phyloP scores from a whole-genome alignment of 1,284 basidiomycete genomes.

The Paramarasmius palmivorus region DNA sequence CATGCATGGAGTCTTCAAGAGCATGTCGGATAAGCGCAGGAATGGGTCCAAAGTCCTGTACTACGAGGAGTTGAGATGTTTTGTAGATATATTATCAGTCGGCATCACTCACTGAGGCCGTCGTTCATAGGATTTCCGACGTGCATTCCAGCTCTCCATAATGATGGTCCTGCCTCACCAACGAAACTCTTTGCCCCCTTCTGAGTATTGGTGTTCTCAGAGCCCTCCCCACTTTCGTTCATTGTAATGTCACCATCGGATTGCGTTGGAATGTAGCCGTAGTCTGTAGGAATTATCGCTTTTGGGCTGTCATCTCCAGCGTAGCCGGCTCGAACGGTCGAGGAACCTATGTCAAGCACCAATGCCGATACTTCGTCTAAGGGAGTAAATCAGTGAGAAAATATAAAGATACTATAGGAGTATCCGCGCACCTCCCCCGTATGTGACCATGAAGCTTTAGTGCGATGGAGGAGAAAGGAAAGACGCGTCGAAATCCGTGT shows the following conservation, averaged over 20 bases:
- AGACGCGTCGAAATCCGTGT: conserved; percentile 8
- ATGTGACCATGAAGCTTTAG: conserved; percentile 56
- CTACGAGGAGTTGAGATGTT: conserved; percentile 38
- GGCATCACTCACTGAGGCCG: conserved; percentile 70
- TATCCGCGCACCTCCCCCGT: conserved; percentile 64
- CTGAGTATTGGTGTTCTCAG: conserved; percentile 22
- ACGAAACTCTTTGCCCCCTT: conserved; percentile 75
- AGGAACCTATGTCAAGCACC: conserved; percentile 92
- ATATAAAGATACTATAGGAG: neutral
- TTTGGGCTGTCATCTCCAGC: conserved; percentile 98
- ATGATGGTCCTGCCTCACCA: conserved; percentile 89
- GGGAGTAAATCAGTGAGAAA: conserved; percentile 2
- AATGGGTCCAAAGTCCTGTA: conserved; percentile 79
- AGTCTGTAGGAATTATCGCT: conserved; percentile 87
- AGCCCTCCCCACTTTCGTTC: conserved; percentile 44
- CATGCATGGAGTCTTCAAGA: conserved; percentile 73
- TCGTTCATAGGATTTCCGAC: conserved; percentile 84
- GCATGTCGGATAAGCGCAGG: conserved; percentile 77
- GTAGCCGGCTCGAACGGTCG: conserved; percentile 90
- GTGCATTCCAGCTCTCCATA: conserved; percentile 91
- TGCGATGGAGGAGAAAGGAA: conserved; percentile 7
- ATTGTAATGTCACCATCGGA: conserved; percentile 56
- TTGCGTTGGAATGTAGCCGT: conserved; percentile 67
- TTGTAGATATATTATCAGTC: conserved; percentile 1
- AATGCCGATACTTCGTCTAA: conserved; percentile 93